phyloP scores from a whole-genome alignment of 2,329 filamentous ascomycete species.

The Claviceps sp. region DNA sequence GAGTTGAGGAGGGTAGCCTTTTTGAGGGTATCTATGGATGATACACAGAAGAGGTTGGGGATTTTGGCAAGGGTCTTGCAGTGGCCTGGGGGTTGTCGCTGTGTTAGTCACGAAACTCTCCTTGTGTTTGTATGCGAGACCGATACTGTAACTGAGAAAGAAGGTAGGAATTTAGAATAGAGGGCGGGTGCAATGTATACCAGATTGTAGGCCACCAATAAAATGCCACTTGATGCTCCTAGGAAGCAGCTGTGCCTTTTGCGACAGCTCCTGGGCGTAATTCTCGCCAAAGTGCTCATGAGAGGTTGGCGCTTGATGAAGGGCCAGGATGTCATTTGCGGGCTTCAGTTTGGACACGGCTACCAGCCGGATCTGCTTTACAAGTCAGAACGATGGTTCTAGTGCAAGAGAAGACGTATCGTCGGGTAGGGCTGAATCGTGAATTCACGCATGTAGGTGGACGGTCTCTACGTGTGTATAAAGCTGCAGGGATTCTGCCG shows the following conservation, averaged over 20 bases:
- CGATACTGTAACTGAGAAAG: neutral
- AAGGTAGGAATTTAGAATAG: neutral
- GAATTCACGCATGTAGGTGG: no score
- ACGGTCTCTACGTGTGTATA: no score
- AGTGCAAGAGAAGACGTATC: neutral
- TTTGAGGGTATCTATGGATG: constrained; percentile 76
- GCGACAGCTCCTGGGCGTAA: constrained; percentile 77
- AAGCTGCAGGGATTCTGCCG: no score
- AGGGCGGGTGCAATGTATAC: constrained; percentile 17
- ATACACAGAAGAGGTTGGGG: constrained; percentile 81
- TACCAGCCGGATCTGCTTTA: constrained; percentile 60
- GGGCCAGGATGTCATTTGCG: constrained; percentile 73
- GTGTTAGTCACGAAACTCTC: neutral
- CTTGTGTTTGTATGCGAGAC: neutral
- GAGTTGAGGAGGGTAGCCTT: constrained; percentile 76
- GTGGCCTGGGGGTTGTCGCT: constrained; percentile 47
- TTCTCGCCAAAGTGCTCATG: constrained; percentile 91
- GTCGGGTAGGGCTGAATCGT: neutral
- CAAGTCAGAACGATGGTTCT: neutral
- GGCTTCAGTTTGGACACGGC: constrained; percentile 96
- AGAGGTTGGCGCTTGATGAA: constrained; percentile 48
- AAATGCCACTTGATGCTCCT: constrained; percentile 81
- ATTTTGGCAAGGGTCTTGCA: constrained; percentile 79
- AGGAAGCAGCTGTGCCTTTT: constrained; percentile 75
- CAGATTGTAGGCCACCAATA: constrained; percentile 81